These are phyloP conservation scores for Eucalyptus urophylla DNA, from an alignment of 345 rosid species.

Conservation along the genomic window DNA sequence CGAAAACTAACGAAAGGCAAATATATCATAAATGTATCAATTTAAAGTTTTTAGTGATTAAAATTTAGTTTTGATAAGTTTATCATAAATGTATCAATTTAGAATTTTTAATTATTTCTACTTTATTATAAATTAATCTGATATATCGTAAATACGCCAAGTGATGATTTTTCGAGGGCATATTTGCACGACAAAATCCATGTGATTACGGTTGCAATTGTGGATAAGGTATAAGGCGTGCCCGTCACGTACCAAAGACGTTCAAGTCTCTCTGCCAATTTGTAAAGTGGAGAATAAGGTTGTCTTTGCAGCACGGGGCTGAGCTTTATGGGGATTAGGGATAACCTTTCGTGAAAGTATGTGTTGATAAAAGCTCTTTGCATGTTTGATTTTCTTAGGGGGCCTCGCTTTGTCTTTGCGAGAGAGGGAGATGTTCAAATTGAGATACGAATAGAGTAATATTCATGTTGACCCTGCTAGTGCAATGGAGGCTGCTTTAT, in stretches of 20 bases:
- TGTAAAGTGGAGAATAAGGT: background rate
- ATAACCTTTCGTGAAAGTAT: background rate
- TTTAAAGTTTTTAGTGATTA: too few relatives aligned
- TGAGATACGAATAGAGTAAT: background rate
- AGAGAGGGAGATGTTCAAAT: background rate
- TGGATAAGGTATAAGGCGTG: background rate
- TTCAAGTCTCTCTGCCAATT: background rate
- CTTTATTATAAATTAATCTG: background rate
- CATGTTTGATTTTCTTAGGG: background rate
- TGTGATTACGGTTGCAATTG: background rate
- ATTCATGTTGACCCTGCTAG: background rate
- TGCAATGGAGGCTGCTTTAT: background rate
- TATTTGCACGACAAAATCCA: background rate
- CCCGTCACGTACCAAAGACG: background rate
- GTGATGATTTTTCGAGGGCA: background rate
- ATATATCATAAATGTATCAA: accelerated
- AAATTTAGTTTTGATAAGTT: too few relatives aligned
- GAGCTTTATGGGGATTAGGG: background rate
- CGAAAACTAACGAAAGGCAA: accelerated
- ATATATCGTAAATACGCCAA: too few relatives aligned
- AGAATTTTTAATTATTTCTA: accelerated
- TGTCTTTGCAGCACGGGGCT: background rate
- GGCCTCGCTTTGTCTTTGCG: background rate
- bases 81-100: accelerated
- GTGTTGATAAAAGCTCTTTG: background rate